These are phyloP conservation scores for Pinus albicaulis DNA, from an alignment of 75 land plant species.

Conservation along the genomic window DNA sequence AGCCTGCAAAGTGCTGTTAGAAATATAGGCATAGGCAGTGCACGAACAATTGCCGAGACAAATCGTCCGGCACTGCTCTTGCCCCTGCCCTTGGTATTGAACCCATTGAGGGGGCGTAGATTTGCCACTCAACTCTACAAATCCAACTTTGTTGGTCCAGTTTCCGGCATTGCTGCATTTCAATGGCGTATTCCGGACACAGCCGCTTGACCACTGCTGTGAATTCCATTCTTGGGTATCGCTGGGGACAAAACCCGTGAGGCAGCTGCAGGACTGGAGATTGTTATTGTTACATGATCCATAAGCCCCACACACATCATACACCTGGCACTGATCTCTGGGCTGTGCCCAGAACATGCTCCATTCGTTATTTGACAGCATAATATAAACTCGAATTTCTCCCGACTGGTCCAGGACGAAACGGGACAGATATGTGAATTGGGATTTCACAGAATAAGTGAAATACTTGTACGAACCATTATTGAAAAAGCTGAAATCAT, in stretches of 20 bases:
- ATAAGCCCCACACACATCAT: conserved; percentile 25
- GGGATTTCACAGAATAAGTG: background rate
- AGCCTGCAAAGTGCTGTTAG: background rate
- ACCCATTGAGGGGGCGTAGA: background rate
- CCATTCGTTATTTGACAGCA: conserved; percentile 11
- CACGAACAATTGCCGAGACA: conserved; percentile 23
- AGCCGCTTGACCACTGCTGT: conserved; percentile 17
- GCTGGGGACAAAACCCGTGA: conserved; percentile 25
- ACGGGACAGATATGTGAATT: background rate
- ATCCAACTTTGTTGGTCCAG: background rate
- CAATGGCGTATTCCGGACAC: conserved; percentile 11
- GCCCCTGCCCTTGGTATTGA: background rate
- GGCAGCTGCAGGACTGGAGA: conserved; percentile 21
- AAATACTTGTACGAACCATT: background rate
- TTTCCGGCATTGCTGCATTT: background rate
- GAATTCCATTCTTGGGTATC: conserved; percentile 10
- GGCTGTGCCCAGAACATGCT: background rate
- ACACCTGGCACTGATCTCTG: conserved; percentile 17
- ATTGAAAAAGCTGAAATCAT: background rate
- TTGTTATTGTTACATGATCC: conserved; percentile 13
- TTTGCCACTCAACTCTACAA: background rate
- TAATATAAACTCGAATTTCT: conserved; percentile 2
- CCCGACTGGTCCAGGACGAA: conserved; percentile 32
- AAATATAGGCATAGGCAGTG: background rate
- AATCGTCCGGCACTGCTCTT: background rate